These are phyloP conservation scores for Adiantum capillusveneris DNA, from an alignment of 75 land plant species.

Conservation along the genomic window DNA sequence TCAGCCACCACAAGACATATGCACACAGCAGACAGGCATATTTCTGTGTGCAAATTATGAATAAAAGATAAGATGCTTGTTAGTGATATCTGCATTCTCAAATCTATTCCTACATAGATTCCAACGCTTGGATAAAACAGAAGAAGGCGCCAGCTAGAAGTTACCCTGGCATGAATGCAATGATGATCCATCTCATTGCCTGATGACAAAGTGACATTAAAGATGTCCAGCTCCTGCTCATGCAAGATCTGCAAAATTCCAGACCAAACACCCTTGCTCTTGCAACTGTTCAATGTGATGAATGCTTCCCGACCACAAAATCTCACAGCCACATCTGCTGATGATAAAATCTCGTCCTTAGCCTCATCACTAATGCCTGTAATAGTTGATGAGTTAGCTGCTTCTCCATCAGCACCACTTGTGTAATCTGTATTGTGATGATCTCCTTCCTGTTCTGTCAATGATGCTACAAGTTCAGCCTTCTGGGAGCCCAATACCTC, in stretches of 20 bases:
- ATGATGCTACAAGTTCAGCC: constrained; percentile 2
- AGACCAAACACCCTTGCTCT: constrained; percentile 3
- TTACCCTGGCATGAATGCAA: constrained; percentile 2
- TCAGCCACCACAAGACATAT: too few relatives aligned
- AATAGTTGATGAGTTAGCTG: background rate
- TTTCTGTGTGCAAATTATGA: too few relatives aligned
- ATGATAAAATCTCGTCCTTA: background rate
- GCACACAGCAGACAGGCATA: too few relatives aligned
- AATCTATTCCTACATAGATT: too few relatives aligned
- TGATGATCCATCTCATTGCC: background rate
- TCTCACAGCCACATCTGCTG: constrained; percentile 3
- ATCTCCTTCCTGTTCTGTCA: background rate
- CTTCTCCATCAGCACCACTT: constrained; percentile 1
- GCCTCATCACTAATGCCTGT: constrained; percentile 1
- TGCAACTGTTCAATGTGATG: background rate
- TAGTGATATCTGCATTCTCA: too few relatives aligned
- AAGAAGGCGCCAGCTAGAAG: too few relatives aligned
- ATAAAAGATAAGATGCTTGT: too few relatives aligned
- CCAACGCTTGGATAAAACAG: too few relatives aligned
- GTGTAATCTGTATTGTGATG: background rate
- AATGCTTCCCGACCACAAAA: constrained; percentile 1
- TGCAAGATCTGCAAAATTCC: constrained; percentile 5
- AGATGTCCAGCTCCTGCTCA: constrained; percentile 1
- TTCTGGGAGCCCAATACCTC: background rate
- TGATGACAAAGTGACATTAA: constrained; percentile 1